These are phyloP conservation scores for Pichia sp. DNA, from an alignment of 1,139 yeast species.

Conservation along the genomic window DNA sequence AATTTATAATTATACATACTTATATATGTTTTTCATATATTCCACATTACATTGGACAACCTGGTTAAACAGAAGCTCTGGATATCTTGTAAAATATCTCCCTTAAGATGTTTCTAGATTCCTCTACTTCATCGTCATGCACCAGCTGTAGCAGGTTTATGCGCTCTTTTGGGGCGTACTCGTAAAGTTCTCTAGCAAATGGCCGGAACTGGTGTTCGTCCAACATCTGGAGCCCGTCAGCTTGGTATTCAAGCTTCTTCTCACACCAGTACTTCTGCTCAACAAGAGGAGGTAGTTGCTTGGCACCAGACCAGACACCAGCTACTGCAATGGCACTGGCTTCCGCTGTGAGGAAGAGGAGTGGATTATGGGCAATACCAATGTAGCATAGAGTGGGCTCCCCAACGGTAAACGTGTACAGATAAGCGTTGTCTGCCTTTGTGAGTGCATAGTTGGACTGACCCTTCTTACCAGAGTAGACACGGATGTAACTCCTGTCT, in stretches of 20 bases:
- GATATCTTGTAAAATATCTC: slow-evolving; percentile 4
- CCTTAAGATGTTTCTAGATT: slow-evolving; percentile 4
- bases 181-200: not conserved
- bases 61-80: not conserved
- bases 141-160: not conserved
- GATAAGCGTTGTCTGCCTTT: slow-evolving; percentile 35
- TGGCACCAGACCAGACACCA: slow-evolving; percentile 40
- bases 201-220: slow-evolving; percentile 16
- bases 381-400: slow-evolving; percentile 43
- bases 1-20: too few relatives aligned
- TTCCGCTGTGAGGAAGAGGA: slow-evolving; percentile 43
- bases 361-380: slow-evolving; percentile 39
- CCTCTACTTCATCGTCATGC: not conserved
- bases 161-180: not conserved
- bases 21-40: too few relatives aligned
- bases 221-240: slow-evolving; percentile 33
- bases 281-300: slow-evolving; percentile 24
- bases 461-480: slow-evolving; percentile 20
- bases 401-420: slow-evolving; percentile 38
- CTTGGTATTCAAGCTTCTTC: slow-evolving; percentile 17
- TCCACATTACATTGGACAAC: too few relatives aligned
- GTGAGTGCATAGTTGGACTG: slow-evolving; percentile 20
- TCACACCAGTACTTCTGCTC: slow-evolving; percentile 26
- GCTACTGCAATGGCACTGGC: slow-evolving; percentile 44
- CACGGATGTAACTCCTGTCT: slow-evolving; percentile 22